Percentiles rank a stretch among this genome's conserved stretches.
Evolutionary conservation across 2,329 filamentous ascomycete species (phyloP).

Genomic region (Fusarium sp.): DNA sequence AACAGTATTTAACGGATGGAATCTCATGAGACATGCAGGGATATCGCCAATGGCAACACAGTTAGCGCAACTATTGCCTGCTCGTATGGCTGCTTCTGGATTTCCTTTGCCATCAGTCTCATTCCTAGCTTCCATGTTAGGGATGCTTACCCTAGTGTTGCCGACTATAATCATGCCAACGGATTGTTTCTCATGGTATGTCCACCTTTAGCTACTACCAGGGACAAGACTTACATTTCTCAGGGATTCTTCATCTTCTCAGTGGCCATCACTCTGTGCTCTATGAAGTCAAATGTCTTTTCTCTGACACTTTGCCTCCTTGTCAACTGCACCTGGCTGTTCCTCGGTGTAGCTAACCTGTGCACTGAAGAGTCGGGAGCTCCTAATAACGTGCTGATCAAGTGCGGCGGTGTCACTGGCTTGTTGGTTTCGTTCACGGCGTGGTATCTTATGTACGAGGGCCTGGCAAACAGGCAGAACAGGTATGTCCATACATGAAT

Average conservation of each 20-base stretch:
- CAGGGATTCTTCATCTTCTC: slow-evolving; percentile 26
- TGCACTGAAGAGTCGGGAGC: slow-evolving; percentile 12
- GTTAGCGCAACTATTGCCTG: slow-evolving; percentile 17
- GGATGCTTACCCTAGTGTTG: slow-evolving; percentile 9
- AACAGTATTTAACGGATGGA: rapidly evolving
- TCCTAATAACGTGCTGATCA: slow-evolving; percentile 1
- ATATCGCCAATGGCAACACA: slow-evolving; percentile 17
- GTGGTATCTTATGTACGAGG: slow-evolving; percentile 27
- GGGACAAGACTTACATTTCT: background rate
- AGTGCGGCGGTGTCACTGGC: slow-evolving; percentile 14
- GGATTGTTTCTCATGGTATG: slow-evolving; percentile 6
- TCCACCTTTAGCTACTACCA: rapidly evolving
- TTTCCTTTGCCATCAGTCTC: slow-evolving; percentile 19
- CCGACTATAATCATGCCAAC: slow-evolving; percentile 21
- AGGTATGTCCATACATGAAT: background rate
- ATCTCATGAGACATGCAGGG: background rate
- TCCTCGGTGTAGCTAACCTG: slow-evolving; percentile 6
- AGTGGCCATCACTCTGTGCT: slow-evolving; percentile 8
- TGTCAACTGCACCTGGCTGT: slow-evolving; percentile 15
- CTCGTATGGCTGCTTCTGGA: slow-evolving; percentile 27
- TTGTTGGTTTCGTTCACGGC: slow-evolving; percentile 13
- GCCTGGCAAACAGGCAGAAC: slow-evolving; percentile 14
- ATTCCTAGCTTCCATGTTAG: slow-evolving; percentile 16
- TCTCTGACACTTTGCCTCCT: slow-evolving; percentile 22
- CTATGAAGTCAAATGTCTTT: slow-evolving; percentile 23